Evolutionary conservation across 2,329 filamentous ascomycete genomes (phyloP).

Genomic region (Colletotrichum noveboracense): DNA sequence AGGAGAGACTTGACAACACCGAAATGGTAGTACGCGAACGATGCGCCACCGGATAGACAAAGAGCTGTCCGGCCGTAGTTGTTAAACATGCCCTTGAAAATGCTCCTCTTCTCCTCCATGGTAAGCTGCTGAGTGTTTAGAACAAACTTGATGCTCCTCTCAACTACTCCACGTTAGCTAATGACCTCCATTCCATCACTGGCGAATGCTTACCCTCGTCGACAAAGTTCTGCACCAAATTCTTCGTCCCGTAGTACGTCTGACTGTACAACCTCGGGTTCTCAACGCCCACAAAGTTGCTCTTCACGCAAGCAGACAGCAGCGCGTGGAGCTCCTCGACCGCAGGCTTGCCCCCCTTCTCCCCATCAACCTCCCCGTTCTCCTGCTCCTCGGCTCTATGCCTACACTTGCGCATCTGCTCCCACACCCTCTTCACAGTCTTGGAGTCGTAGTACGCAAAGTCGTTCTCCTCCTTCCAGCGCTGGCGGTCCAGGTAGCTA

Average conservation of each 20-base stretch:
- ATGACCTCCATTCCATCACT: not conserved
- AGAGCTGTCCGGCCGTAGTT: conserved; percentile 94
- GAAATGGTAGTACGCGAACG: conserved; percentile 96
- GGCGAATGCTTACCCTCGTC: conserved; percentile 69
- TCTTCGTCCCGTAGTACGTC: conserved; percentile 97
- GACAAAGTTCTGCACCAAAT: conserved; percentile 86
- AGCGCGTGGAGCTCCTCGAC: conserved; percentile 79
- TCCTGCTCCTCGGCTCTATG: conserved; percentile 60
- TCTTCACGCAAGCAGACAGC: conserved; percentile 92
- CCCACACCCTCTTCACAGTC: conserved; percentile 78
- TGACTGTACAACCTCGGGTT: conserved; percentile 95
- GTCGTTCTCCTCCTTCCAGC: conserved; percentile 79
- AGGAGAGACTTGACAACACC: conserved; percentile 89
- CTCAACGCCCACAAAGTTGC: conserved; percentile 95
- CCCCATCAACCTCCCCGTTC: conserved; percentile 36
- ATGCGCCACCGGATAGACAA: conserved; percentile 90
- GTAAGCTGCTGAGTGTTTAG: conserved; percentile 70
- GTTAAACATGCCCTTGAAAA: conserved; percentile 88
- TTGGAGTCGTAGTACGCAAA: conserved; percentile 88
- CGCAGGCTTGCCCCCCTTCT: conserved; percentile 48
- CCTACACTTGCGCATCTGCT: conserved; percentile 73
- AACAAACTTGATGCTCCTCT: conserved; percentile 70
- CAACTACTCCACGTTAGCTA: conserved; percentile 51
- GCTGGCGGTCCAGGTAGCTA: conserved; percentile 77
- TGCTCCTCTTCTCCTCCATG: conserved; percentile 74